These are phyloP conservation scores for Avena sativa DNA, from an alignment of 176 grass and related monocot genomes.

Conservation along the genomic window DNA sequence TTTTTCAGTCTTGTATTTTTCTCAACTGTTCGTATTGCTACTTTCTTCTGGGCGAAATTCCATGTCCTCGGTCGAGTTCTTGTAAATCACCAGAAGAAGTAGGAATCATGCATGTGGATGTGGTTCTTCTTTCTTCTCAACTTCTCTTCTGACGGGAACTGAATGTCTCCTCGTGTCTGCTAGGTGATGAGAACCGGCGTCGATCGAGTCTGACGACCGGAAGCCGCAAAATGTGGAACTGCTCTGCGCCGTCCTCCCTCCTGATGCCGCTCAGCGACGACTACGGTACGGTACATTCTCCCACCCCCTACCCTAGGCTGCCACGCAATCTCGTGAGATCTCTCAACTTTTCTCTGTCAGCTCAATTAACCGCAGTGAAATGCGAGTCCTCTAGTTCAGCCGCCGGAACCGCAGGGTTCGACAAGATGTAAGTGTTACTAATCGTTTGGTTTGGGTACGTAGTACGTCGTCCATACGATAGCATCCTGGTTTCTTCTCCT, in stretches of 20 bases:
- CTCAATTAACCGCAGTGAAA: constrained; percentile 35
- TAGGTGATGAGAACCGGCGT: background rate
- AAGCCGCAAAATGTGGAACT: constrained; percentile 52
- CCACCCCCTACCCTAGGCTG: background rate
- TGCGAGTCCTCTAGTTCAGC: constrained; percentile 44
- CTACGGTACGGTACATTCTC: constrained; percentile 44
- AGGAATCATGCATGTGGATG: background rate
- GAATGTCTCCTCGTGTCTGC: background rate
- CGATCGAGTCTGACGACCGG: background rate
- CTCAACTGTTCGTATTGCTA: no score
- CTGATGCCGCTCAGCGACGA: constrained; percentile 44
- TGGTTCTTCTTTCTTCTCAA: background rate
- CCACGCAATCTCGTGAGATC: background rate
- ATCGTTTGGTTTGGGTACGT: background rate
- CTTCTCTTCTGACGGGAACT: background rate
- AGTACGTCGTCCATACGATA: no score
- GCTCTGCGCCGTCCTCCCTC: constrained; percentile 26
- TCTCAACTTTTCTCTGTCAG: background rate
- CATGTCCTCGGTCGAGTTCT: no score
- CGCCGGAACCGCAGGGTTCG: constrained; percentile 22
- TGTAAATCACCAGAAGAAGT: no score
- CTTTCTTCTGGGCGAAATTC: no score
- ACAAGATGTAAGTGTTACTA: constrained; percentile 47
- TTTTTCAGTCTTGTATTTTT: no score
- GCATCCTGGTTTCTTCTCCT: background rate